Conservation (phyloP, 2,329 filamentous ascomycete species). For the Raffaelea arxii region DNA sequence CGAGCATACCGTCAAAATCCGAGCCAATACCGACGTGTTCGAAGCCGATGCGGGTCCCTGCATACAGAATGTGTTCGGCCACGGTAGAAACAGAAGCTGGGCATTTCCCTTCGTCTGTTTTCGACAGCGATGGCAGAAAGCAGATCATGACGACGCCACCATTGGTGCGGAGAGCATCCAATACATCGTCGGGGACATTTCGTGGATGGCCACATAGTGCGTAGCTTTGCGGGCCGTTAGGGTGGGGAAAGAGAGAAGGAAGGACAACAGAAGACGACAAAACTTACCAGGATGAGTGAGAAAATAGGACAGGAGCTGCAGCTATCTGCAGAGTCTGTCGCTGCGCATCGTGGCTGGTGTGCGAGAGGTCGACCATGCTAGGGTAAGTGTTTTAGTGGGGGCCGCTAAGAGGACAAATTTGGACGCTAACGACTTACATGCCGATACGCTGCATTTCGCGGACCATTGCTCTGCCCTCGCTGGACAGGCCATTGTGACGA, state of each 20-base stretch:
- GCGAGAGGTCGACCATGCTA: conserved; percentile 53
- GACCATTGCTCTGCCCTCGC: conserved; percentile 45
- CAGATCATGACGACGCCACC: conserved; percentile 60
- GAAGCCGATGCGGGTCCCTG: conserved; percentile 73
- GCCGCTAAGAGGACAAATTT: too few species aligned
- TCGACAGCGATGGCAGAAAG: conserved; percentile 30
- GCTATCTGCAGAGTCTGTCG: conserved; percentile 48
- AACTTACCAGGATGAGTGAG: conserved; percentile 51
- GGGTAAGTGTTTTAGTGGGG: too few species aligned
- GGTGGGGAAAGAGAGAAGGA: too few species aligned
- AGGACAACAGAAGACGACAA: neutral
- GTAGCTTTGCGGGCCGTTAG: conserved; percentile 1
- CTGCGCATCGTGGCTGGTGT: conserved; percentile 51
- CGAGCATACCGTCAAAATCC: conserved; percentile 71
- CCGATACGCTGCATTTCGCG: conserved; percentile 63
- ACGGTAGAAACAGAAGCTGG: conserved; percentile 9
- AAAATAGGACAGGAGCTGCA: conserved; percentile 57
- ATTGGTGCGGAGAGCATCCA: conserved; percentile 49
- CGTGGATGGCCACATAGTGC: conserved; percentile 56
- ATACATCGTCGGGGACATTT: conserved; percentile 59
- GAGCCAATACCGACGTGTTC: conserved; percentile 80
- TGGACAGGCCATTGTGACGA: conserved; percentile 22
- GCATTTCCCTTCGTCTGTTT: conserved; percentile 4
- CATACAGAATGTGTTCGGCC: conserved; percentile 63
- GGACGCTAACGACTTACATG: conserved; percentile 33